phyloP scores from a whole-genome alignment of 345 rosid genomes.

The Linum lewisii region DNA sequence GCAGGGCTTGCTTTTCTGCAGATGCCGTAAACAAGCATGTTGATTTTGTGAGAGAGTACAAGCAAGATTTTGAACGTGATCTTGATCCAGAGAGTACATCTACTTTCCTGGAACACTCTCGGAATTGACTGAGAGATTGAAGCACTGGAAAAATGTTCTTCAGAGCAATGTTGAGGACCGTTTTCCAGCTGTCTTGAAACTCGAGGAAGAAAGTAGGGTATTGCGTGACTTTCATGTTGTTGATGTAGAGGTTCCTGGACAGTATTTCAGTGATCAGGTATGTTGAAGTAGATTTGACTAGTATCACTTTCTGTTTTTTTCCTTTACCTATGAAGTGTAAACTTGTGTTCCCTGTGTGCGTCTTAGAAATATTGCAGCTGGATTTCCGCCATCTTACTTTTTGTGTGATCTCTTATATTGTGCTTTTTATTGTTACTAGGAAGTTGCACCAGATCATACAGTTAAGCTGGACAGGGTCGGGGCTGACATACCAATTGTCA shows the following conservation, averaged over 20 bases:
- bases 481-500: slow-evolving; percentile 90
- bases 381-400: neutral
- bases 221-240: slow-evolving; percentile 90
- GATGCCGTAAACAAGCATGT: slow-evolving; percentile 96
- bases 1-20: slow-evolving; percentile 97
- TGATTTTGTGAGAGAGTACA: slow-evolving; percentile 96
- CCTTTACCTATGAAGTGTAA: no score
- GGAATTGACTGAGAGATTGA: slow-evolving; percentile 77
- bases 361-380: neutral
- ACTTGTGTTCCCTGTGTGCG: no score
- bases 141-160: slow-evolving; percentile 95
- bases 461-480: slow-evolving; percentile 87
- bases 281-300: neutral
- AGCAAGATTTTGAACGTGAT: slow-evolving; percentile 93
- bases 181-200: slow-evolving; percentile 88
- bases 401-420: neutral
- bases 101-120: slow-evolving; percentile 88
- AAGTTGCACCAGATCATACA: slow-evolving; percentile 89
- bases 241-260: slow-evolving; percentile 99
- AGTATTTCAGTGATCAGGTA: slow-evolving; percentile 95
- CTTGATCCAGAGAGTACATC: slow-evolving; percentile 92
- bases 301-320: neutral
- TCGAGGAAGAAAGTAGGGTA: slow-evolving; percentile 95
- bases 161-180: slow-evolving; percentile 98
- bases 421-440: slow-evolving; percentile 33